These are phyloP conservation scores for Knoxia roxburghii DNA, from an alignment of 257 asterid species.

Conservation along the genomic window DNA sequence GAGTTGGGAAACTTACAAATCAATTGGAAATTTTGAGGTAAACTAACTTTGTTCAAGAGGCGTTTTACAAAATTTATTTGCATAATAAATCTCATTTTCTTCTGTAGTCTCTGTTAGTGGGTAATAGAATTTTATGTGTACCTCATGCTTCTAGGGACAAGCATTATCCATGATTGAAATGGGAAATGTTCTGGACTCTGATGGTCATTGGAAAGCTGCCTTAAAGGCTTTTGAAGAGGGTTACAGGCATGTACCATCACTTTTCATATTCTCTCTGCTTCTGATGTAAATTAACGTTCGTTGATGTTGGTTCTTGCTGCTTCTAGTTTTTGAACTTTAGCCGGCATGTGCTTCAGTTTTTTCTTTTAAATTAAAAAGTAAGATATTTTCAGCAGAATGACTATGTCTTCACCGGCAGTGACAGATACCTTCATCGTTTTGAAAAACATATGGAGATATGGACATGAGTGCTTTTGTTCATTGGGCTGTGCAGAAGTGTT, in stretches of 20 bases:
- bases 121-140: slow-evolving; percentile 3
- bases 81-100: neutral
- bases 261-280: slow-evolving; percentile 3
- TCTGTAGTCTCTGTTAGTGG: no score
- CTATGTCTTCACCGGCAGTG: neutral
- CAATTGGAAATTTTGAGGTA: slow-evolving; percentile 92
- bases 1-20: slow-evolving; percentile 60
- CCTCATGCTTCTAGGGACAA: slow-evolving; percentile 64
- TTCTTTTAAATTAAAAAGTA: no score
- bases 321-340: neutral
- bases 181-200: slow-evolving; percentile 69
- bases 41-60: no score
- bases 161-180: slow-evolving; percentile 76
- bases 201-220: slow-evolving; percentile 52
- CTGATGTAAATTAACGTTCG: no score
- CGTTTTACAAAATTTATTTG: neutral
- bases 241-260: slow-evolving; percentile 47
- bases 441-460: neutral
- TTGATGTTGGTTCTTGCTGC: neutral
- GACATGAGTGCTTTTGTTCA: neutral
- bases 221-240: slow-evolving; percentile 72
- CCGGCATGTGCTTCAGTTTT: neutral
- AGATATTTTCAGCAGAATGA: neutral
- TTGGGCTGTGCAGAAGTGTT: neutral
- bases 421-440: neutral